Evolutionary conservation across 2,329 filamentous ascomycete species (phyloP).

Genomic region (Aspergillus brasiliensis): DNA sequence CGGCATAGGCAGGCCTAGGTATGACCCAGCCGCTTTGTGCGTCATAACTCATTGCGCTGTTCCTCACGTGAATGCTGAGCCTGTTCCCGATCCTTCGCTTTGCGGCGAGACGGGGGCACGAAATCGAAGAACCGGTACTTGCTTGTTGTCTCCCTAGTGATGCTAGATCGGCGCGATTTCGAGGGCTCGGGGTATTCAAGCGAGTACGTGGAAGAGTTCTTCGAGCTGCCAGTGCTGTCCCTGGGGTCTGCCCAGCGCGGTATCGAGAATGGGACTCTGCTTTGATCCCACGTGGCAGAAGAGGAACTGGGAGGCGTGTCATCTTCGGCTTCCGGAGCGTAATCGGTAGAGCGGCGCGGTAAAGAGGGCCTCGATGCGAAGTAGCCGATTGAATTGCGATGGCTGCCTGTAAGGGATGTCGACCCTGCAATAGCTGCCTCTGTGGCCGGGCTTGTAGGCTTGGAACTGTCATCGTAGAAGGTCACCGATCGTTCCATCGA

Average conservation of each 20-base stretch:
- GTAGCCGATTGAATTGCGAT: constrained; percentile 46
- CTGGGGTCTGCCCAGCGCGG: constrained; percentile 45
- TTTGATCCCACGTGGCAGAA: constrained; percentile 47
- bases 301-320: constrained; percentile 50
- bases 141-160: constrained; percentile 41
- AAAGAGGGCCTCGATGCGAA: constrained; percentile 42
- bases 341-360: constrained; percentile 43
- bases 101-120: constrained; percentile 44
- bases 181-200: constrained; percentile 42
- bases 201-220: constrained; percentile 51
- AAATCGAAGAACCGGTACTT: constrained; percentile 50
- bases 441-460: constrained; percentile 39
- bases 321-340: constrained; percentile 41
- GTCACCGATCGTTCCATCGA: constrained; percentile 49
- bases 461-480: constrained; percentile 44
- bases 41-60: constrained; percentile 34
- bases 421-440: constrained; percentile 35
- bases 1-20: background rate
- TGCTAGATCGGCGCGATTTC: constrained; percentile 41
- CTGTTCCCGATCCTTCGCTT: constrained; percentile 44
- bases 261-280: constrained; percentile 43
- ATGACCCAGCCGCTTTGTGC: background rate
- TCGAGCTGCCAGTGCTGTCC: constrained; percentile 47
- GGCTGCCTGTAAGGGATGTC: constrained; percentile 34
- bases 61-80: constrained; percentile 38